phyloP scores from a whole-genome alignment of 2,329 filamentous ascomycete genomes.

The Fusarium musae region DNA sequence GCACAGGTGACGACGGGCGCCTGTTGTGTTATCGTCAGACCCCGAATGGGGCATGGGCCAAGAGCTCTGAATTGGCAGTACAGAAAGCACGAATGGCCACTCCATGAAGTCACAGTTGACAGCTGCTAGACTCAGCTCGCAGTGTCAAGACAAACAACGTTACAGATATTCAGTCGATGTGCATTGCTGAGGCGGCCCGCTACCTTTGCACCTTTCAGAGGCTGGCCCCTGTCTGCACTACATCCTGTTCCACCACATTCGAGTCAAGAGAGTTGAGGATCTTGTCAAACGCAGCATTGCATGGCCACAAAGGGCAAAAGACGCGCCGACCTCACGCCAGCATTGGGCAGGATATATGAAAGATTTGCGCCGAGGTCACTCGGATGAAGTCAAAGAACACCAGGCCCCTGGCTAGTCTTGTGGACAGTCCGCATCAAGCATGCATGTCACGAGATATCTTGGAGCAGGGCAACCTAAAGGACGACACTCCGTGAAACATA shows the following conservation, averaged over 20 bases:
- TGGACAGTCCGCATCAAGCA: not conserved
- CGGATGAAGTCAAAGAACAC: not conserved
- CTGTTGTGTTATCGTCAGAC: conserved; percentile 70
- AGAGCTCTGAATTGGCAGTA: conserved; percentile 69
- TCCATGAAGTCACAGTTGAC: conserved; percentile 45
- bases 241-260: not conserved
- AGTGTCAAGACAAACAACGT: not conserved
- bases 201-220: not conserved
- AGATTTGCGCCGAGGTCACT: not conserved
- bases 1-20: conserved; percentile 80
- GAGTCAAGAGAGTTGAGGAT: not conserved
- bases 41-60: conserved; percentile 67
- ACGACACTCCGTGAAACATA: not conserved
- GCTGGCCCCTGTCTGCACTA: not conserved
- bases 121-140: not conserved
- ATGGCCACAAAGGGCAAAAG: not conserved
- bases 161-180: not conserved
- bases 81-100: conserved; percentile 65
- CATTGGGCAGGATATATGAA: not conserved
- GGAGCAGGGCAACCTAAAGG: not conserved
- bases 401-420: not conserved
- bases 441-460: not conserved
- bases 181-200: not conserved
- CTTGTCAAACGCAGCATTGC: not conserved
- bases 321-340: not conserved